Percentiles rank a stretch among this genome's conserved stretches.
These are phyloP conservation scores for Gracilaria caudata DNA, from an alignment of 23 red algal genomes.

Conservation along the genomic window DNA sequence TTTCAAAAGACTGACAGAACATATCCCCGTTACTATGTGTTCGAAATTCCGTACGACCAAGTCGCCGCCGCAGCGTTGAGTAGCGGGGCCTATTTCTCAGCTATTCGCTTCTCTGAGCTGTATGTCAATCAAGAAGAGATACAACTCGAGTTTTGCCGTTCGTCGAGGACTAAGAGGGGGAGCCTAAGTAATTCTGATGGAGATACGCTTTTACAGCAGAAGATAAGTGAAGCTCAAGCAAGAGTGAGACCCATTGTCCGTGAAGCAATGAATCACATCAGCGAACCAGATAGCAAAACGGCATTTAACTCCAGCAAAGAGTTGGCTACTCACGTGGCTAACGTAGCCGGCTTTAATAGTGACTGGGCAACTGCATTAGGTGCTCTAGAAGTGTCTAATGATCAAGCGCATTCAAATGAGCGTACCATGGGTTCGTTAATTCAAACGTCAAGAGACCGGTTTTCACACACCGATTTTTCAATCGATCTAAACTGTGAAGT, in stretches of 20 bases:
- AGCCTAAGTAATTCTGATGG: neutral
- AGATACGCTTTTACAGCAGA: neutral
- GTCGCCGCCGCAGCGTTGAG: slow-evolving; percentile 22
- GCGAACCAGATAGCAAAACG: slow-evolving; percentile 39
- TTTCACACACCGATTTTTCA: neutral
- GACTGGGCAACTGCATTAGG: slow-evolving; percentile 47
- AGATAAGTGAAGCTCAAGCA: neutral
- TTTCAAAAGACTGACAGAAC: slow-evolving; percentile 8
- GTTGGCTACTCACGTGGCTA: slow-evolving; percentile 6
- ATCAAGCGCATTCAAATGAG: neutral
- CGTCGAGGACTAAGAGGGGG: neutral
- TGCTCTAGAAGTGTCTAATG: slow-evolving; percentile 14
- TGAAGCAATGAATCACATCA: slow-evolving; percentile 50
- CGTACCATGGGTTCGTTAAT: neutral
- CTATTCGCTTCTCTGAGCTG: slow-evolving; percentile 51
- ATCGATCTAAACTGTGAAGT: slow-evolving; percentile 31
- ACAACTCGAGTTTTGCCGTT: slow-evolving; percentile 22
- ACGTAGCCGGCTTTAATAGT: slow-evolving; percentile 22
- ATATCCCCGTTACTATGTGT: slow-evolving; percentile 29
- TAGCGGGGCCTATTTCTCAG: slow-evolving; percentile 51
- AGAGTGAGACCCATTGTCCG: slow-evolving; percentile 13
- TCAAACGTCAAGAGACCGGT: neutral
- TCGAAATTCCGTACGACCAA: slow-evolving; percentile 48
- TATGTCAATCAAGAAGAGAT: slow-evolving; percentile 37
- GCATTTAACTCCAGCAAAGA: slow-evolving; percentile 24